These are phyloP conservation scores for Kwoniella newhampshirensis DNA, from an alignment of 768 basidiomycete species.

Conservation along the genomic window DNA sequence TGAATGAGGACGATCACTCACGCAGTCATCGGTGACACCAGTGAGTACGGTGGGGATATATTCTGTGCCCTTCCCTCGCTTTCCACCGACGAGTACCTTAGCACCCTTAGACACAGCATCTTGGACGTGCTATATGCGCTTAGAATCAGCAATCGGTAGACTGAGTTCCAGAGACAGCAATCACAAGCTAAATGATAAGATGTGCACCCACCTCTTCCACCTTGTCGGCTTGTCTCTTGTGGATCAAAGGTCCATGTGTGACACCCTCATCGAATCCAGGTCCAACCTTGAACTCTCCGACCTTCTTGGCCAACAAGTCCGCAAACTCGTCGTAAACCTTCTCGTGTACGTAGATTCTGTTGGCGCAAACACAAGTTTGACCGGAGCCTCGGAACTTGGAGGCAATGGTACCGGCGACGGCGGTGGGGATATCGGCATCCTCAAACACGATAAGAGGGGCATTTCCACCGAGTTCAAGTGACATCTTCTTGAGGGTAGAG, in stretches of 20 bases:
- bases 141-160: not conserved
- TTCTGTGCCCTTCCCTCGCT: constrained; percentile 58
- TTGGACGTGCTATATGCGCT: constrained; percentile 64
- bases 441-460: constrained; percentile 94
- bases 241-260: constrained; percentile 94
- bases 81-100: constrained; percentile 85
- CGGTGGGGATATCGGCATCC: constrained; percentile 88
- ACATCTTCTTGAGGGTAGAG: constrained; percentile 54
- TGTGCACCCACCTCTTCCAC: constrained; percentile 59
- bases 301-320: constrained; percentile 70
- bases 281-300: constrained; percentile 66
- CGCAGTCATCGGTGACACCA: constrained; percentile 71
- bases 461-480: constrained; percentile 61
- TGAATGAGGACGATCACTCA: constrained; percentile 13
- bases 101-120: constrained; percentile 85
- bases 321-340: constrained; percentile 90
- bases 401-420: constrained; percentile 68
- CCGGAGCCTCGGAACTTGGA: constrained; percentile 53
- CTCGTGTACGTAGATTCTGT: constrained; percentile 89
- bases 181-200: not conserved
- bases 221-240: constrained; percentile 78
- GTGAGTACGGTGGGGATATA: constrained; percentile 75
- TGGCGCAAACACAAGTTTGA: constrained; percentile 57
- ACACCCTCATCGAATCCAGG: constrained; percentile 75
- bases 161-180: not conserved